A percentile compares a stretch with the other conserved stretches of the same genome.
These are phyloP conservation scores for Paramecium caudatum DNA, from an alignment of 73 alveolate species.

Conservation along the genomic window DNA sequence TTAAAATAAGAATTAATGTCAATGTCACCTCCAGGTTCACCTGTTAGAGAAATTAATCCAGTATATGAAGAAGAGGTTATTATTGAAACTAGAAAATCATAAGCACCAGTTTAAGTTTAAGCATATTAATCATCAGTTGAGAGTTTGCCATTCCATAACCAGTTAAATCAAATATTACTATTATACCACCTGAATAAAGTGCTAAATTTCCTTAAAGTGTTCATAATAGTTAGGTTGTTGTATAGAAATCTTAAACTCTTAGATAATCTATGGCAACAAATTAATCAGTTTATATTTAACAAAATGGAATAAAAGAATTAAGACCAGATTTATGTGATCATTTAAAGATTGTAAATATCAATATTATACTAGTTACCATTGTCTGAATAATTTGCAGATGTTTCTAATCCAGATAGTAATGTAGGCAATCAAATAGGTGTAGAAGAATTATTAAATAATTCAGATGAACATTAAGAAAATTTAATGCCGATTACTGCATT, in stretches of 20 bases:
- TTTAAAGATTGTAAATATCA: not conserved
- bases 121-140: not conserved
- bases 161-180: not conserved
- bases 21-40: not conserved
- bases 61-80: not conserved
- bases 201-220: not conserved
- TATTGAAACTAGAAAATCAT: not conserved
- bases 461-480: not conserved
- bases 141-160: not conserved
- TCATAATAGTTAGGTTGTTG: not conserved
- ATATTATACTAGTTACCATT: constrained; percentile 22
- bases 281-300: not conserved
- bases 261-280: not conserved
- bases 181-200: not conserved
- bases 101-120: not conserved
- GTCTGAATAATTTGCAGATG: not conserved
- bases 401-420: not conserved
- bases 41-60: not conserved
- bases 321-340: constrained; percentile 34
- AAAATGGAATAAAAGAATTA: not conserved
- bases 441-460: not conserved
- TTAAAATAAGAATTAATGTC: not conserved
- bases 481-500: constrained; percentile 33
- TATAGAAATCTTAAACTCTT: not conserved
- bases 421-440: constrained; percentile 44